These are phyloP conservation scores for Podospora sp. DNA, from an alignment of 495 filamentous ascomycete species.

Conservation along the genomic window DNA sequence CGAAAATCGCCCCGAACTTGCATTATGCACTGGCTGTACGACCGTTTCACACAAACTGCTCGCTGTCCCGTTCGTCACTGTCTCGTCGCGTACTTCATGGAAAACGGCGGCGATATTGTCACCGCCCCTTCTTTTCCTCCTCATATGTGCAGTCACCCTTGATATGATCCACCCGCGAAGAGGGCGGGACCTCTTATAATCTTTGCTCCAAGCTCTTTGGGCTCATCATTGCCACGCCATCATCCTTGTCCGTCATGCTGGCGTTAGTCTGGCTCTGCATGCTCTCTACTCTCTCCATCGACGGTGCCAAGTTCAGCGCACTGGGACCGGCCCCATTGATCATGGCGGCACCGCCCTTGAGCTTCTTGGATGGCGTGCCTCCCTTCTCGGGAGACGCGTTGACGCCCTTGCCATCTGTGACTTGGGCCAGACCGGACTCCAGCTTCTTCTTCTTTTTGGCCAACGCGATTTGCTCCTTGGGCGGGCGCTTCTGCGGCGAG, in stretches of 20 bases:
- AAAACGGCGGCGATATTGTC: neutral
- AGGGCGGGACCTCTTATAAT: conserved; percentile 6
- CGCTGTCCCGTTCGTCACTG: neutral
- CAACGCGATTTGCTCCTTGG: conserved; percentile 70
- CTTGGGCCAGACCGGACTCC: conserved; percentile 48
- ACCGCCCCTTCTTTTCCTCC: neutral
- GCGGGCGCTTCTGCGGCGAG: conserved; percentile 83
- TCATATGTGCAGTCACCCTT: neutral
- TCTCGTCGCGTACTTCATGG: neutral
- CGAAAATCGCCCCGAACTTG: neutral
- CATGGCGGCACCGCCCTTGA: conserved; percentile 16
- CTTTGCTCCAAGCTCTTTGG: conserved; percentile 62
- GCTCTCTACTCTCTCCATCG: conserved; percentile 54
- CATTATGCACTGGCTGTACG: neutral
- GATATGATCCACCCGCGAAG: neutral
- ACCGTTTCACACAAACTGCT: conserved; percentile 1
- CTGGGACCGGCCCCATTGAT: conserved; percentile 38
- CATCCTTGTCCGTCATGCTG: conserved; percentile 58
- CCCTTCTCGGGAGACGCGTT: conserved; percentile 46
- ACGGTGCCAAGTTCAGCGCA: conserved; percentile 23
- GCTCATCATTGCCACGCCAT: conserved; percentile 64
- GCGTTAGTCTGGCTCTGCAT: conserved; percentile 55
- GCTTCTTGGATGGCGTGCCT: conserved; percentile 46
- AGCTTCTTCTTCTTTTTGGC: conserved; percentile 76
- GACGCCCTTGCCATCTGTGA: conserved; percentile 42